Base-by-base conservation (phyloP, 2,329 filamentous ascomycete species). In the Chaetomium sp. region DNA sequence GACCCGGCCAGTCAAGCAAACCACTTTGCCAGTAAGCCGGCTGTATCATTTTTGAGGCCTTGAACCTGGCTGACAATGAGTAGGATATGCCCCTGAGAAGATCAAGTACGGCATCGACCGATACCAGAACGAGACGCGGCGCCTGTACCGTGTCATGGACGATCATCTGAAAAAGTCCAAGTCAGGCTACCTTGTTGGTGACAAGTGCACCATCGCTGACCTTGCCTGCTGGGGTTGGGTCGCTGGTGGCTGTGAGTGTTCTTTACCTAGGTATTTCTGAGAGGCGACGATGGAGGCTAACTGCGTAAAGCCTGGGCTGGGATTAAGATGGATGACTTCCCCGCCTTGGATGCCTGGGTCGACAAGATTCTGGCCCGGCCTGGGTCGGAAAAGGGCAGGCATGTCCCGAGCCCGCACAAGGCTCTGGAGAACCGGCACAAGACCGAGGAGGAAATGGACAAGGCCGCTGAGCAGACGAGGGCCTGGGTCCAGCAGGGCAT, bases 171-270 rank as follows among this genome's bases (percentile, higher is more conserved):
- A 78, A 67, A 81, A 82, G 72, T 83, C 82, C 5, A 74, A 76
- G 2, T 84, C 82, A 0, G 85, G 84, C 13, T 89, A 82, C 74
- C 77, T 89, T 13, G 87, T 89, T 53, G 90, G 90, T 42, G 85
- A 91, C 74, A 85, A 85, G 67, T 80, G 84, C 67, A 92, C 90
- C 51, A 87, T 91, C 69, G 92, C 91, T 1, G 93, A 97, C 75
- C 90, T 97, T 66, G 82, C 91, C 50, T 86, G 86, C 75, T 93
- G 89, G 85, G 91, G 91, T 29, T 96, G 92, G 92, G 83, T 94
- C 4, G 81, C 87, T 4, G 60, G 75, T 16, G 75, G 79, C 42
- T 75, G 83, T 85, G 74, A 67, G 79, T 77, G 12, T 13, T 13
- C 10, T 31, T 42, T 35, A 13, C 8, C 45, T 27, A 35, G 33